Conservation (phyloP, 169 alveolate species). For the Amoebophrya sp. region DNA sequence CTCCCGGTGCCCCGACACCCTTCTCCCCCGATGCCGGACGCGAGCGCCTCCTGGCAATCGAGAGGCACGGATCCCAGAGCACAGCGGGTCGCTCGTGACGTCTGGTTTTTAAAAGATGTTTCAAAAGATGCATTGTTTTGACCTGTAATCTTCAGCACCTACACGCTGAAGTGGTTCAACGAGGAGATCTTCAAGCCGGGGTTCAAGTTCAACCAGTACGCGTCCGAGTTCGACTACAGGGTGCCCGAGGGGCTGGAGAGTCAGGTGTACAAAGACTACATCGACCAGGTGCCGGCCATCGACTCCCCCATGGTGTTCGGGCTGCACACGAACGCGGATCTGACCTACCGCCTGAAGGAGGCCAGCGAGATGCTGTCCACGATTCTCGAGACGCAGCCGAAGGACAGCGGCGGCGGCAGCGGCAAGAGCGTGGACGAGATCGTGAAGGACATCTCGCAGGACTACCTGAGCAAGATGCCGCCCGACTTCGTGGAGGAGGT, state of each 20-base stretch:
- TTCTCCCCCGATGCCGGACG: no score
- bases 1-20: no score
- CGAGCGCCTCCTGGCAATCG: no score
- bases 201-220: slow-evolving; percentile 38
- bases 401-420: slow-evolving; percentile 76
- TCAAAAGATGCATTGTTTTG: no score
- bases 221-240: slow-evolving; percentile 52
- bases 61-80: no score
- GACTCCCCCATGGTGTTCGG: slow-evolving; percentile 82
- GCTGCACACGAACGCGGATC: slow-evolving; percentile 83
- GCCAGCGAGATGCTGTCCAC: slow-evolving; percentile 71
- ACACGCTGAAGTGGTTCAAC: slow-evolving; percentile 66
- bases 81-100: no score
- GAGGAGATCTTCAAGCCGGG: slow-evolving; percentile 30
- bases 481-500: slow-evolving; percentile 67
- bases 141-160: slow-evolving; percentile 73
- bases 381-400: slow-evolving; percentile 83
- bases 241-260: slow-evolving; percentile 75
- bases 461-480: slow-evolving; percentile 67
- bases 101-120: no score
- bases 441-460: slow-evolving; percentile 73
- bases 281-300: slow-evolving; percentile 68
- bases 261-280: slow-evolving; percentile 58
- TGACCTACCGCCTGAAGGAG: slow-evolving; percentile 81
- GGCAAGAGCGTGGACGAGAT: slow-evolving; percentile 85